Conservation (phyloP, 2,329 filamentous ascomycete species). For the Gaeumannomyces sp. region DNA sequence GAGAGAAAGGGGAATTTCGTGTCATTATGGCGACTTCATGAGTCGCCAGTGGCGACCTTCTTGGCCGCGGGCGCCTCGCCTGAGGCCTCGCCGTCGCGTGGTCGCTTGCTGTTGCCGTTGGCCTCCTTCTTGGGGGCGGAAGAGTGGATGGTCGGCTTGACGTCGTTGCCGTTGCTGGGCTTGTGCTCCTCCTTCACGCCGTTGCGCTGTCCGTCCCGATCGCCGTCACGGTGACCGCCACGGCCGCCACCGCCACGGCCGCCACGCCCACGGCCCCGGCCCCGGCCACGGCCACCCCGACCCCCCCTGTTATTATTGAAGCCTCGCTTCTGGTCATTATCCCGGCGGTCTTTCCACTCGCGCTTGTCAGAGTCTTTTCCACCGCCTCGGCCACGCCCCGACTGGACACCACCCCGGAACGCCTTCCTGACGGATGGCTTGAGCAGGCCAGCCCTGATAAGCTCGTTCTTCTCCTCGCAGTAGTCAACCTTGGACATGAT, state of each 20-base stretch:
- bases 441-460: constrained; percentile 66
- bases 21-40: constrained; percentile 7
- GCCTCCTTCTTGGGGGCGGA: constrained; percentile 22
- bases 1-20: neutral
- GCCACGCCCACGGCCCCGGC: constrained; percentile 26
- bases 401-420: constrained; percentile 34
- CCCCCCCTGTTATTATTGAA: constrained; percentile 43
- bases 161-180: constrained; percentile 23
- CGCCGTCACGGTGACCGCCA: constrained; percentile 21
- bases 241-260: constrained; percentile 34
- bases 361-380: constrained; percentile 31
- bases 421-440: constrained; percentile 44
- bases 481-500: constrained; percentile 89
- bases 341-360: constrained; percentile 60
- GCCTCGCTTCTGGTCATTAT: constrained; percentile 55
- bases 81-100: constrained; percentile 40
- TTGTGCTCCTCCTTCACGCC: constrained; percentile 12
- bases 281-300: constrained; percentile 31
- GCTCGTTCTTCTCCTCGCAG: constrained; percentile 66
- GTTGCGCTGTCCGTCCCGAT: constrained; percentile 26
- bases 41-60: constrained; percentile 46
- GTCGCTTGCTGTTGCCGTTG: constrained; percentile 44
- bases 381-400: constrained; percentile 28
- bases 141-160: constrained; percentile 39
- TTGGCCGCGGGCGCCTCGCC: constrained; percentile 47